phyloP scores from a whole-genome alignment of 176 grass and related monocot genomes.

The Thinopyrum elongatum region DNA sequence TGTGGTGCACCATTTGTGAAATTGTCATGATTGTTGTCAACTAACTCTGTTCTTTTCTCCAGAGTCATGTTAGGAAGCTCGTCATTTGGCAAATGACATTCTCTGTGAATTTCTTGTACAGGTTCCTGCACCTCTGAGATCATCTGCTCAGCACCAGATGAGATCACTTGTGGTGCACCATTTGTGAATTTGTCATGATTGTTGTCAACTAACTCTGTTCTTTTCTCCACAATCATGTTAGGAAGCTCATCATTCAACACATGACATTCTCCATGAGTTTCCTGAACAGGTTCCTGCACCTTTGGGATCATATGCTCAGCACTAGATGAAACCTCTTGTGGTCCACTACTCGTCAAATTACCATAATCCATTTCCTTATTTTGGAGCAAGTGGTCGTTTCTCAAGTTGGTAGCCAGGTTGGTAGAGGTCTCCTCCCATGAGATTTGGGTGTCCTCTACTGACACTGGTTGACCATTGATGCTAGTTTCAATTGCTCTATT shows the following conservation, averaged over 20 bases:
- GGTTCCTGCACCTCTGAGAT: not conserved
- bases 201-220: constrained; percentile 45
- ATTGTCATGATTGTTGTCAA: constrained; percentile 5
- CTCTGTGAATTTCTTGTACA: constrained; percentile 24
- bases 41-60: constrained; percentile 36
- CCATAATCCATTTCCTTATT: constrained; percentile 24
- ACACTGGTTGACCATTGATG: too few relatives aligned
- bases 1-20: constrained; percentile 25
- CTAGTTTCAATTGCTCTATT: constrained; percentile 28
- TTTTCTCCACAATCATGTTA: not conserved
- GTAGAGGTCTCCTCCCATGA: constrained; percentile 22
- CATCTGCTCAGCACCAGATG: too few relatives aligned
- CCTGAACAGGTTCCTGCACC: constrained; percentile 27
- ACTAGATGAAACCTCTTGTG: constrained; percentile 25
- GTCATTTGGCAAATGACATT: constrained; percentile 26
- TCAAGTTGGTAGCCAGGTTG: constrained; percentile 24
- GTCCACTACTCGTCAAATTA: constrained; percentile 29
- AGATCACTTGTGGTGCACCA: too few relatives aligned
- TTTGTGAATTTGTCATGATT: not conserved
- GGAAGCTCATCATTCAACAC: constrained; percentile 19
- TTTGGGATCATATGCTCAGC: constrained; percentile 30
- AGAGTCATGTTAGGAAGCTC: not conserved
- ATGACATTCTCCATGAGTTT: constrained; percentile 25
- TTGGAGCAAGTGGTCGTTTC: not conserved
- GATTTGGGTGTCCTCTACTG: not conserved